Base-by-base conservation (phyloP, 768 basidiomycete species). In the Lanmaoa rubissima region DNA sequence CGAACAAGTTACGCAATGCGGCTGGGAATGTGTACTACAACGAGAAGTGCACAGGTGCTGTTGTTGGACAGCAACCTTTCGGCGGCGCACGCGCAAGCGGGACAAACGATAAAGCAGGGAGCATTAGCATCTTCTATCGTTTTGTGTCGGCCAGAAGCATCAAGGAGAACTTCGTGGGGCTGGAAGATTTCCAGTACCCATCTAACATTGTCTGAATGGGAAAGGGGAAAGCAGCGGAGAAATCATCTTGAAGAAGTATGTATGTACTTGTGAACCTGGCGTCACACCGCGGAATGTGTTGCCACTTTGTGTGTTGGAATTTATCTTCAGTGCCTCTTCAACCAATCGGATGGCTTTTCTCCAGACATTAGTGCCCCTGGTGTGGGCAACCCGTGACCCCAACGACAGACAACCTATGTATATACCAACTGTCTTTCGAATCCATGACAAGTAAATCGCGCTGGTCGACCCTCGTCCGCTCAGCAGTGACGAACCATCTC, bases 11-110 rank as follows among this genome's bases (percentile, higher is more conserved):
- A 43, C 88, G 94, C 54, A 89, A 96, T 75, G 80, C 94, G 1
- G 92, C 97, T 4, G 97, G 97, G 3, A 99, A 98, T 72, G 86
- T 96, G 54, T 99, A 99, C 78, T 93, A 94, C 76, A 98, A 98
- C 73, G 95, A 98, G 65, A 95, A 96, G 73, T 98, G 94, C 74
- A 99, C 96, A 2, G 94, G 94, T 34, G 94, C 94, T n/a, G 91
- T 92, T 48, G 94, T 98, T 36, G 96, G 94, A 10, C 95, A 98
- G 72, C 95, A 99, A 74, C 96, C 97, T 12, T 99, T 99, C 69
- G 97, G 97, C 47, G 97, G 97, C 32, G 92, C 86, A 2, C 85
- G 95, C 38, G 90, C 82, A 34, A 92, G 90, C 68, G 96, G 97
- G 31, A 99, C 96, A 60, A 98, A 98, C 78, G 97, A 98, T 74